phyloP scores from a whole-genome alignment of 495 filamentous ascomycete species.

The Aspergillus bertholletiae region DNA sequence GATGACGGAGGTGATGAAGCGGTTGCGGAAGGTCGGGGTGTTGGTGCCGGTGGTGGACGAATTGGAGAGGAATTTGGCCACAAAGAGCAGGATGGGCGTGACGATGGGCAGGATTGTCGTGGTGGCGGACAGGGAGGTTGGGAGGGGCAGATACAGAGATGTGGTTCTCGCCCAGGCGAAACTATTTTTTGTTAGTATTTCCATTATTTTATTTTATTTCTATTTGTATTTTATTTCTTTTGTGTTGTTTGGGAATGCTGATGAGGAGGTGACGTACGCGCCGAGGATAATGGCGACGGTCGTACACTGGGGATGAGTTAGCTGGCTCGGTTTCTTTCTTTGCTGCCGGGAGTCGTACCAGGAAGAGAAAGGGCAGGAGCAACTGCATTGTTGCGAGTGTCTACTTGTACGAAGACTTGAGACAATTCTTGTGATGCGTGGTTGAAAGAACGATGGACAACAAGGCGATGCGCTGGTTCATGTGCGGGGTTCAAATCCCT shows the following conservation, averaged over 20 bases:
- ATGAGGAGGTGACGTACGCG: conserved; percentile 13
- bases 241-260: neutral
- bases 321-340: too few relatives aligned
- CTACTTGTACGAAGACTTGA: too few relatives aligned
- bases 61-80: conserved; percentile 2
- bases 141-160: conserved; percentile 22
- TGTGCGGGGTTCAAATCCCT: neutral
- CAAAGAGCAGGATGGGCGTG: conserved; percentile 7
- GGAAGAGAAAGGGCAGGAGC: neutral
- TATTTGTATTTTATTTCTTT: too few relatives aligned
- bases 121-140: conserved; percentile 21
- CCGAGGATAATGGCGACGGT: conserved; percentile 17
- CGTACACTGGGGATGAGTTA: neutral
- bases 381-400: neutral
- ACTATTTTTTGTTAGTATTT: neutral
- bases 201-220: too few relatives aligned
- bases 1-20: conserved; percentile 6
- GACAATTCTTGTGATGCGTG: too few relatives aligned
- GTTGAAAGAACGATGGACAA: neutral
- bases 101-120: conserved; percentile 24
- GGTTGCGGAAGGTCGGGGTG: neutral
- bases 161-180: conserved; percentile 25
- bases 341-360: neutral
- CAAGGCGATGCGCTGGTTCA: neutral
- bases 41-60: neutral